These are phyloP conservation scores for Agastache rugosa DNA, from an alignment of 257 asterid species.

Conservation along the genomic window DNA sequence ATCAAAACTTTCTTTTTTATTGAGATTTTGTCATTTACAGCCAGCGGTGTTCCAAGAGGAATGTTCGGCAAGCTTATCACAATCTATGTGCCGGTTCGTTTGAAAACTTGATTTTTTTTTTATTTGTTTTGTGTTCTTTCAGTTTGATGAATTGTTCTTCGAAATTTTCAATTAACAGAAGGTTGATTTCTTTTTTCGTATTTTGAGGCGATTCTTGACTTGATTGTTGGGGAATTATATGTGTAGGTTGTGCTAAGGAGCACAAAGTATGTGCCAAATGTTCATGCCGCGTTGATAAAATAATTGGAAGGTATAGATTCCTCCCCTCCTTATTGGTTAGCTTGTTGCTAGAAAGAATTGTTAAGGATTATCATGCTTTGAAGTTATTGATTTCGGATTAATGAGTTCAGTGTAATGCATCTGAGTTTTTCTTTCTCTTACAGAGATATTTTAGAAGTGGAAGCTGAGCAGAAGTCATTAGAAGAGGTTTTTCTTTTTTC, in stretches of 20 bases:
- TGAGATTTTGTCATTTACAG: constrained; percentile 39
- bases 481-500: constrained; percentile 64
- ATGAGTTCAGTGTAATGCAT: background rate
- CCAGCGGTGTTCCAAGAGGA: constrained; percentile 91
- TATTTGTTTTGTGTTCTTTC: background rate
- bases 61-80: constrained; percentile 96
- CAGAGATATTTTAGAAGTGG: constrained; percentile 81
- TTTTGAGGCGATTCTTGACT: constrained; percentile 1
- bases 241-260: constrained; percentile 93
- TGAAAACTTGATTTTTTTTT: background rate
- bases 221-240: constrained; percentile 23
- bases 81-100: constrained; percentile 80
- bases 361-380: constrained; percentile 14
- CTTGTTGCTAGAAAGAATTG: constrained; percentile 5
- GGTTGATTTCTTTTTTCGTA: background rate
- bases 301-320: constrained; percentile 68
- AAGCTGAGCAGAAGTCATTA: constrained; percentile 81
- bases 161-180: background rate
- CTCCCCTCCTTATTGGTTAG: background rate
- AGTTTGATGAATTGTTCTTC: too few relatives aligned
- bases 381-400: constrained; percentile 14
- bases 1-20: background rate
- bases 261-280: constrained; percentile 86
- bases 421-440: constrained; percentile 24
- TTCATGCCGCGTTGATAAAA: constrained; percentile 65